Percentiles rank a stretch among this genome's conserved stretches.
phyloP scores from a whole-genome alignment of 306 rosid genomes.

The Cucumis melo region DNA sequence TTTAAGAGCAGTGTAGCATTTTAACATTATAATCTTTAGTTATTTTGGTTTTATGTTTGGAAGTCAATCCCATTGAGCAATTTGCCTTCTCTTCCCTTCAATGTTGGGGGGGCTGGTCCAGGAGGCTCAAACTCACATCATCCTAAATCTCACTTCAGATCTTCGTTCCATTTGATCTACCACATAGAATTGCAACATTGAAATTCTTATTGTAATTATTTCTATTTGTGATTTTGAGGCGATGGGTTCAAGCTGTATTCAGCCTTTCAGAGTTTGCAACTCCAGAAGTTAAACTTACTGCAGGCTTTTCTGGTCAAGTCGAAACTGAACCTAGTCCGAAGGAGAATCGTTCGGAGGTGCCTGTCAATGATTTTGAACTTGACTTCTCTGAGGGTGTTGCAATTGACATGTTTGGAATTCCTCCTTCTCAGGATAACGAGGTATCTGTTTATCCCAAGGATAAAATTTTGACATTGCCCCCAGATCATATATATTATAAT shows the following conservation, averaged over 20 bases:
- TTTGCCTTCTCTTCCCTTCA: neutral
- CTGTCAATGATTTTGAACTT: slow-evolving; percentile 29
- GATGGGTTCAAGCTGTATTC: slow-evolving; percentile 94
- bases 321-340: slow-evolving; percentile 8
- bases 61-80: neutral
- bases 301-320: slow-evolving; percentile 14
- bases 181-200: neutral
- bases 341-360: slow-evolving; percentile 15
- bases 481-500: neutral
- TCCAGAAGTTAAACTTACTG: slow-evolving; percentile 14
- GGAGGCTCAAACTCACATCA: no score
- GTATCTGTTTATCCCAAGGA: slow-evolving; percentile 20
- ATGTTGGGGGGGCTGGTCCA: neutral
- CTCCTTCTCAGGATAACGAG: slow-evolving; percentile 47
- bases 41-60: neutral
- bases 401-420: slow-evolving; percentile 59
- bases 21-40: neutral
- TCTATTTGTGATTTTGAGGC: slow-evolving; percentile 32
- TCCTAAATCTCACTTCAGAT: neutral
- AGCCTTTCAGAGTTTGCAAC: slow-evolving; percentile 29
- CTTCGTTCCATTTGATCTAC: neutral
- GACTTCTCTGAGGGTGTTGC: slow-evolving; percentile 79
- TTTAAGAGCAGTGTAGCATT: neutral
- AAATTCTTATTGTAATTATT: neutral
- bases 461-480: neutral